Base-by-base conservation (phyloP, 1,139 yeast genomes). In the Wickerhamomyces sp. region DNA sequence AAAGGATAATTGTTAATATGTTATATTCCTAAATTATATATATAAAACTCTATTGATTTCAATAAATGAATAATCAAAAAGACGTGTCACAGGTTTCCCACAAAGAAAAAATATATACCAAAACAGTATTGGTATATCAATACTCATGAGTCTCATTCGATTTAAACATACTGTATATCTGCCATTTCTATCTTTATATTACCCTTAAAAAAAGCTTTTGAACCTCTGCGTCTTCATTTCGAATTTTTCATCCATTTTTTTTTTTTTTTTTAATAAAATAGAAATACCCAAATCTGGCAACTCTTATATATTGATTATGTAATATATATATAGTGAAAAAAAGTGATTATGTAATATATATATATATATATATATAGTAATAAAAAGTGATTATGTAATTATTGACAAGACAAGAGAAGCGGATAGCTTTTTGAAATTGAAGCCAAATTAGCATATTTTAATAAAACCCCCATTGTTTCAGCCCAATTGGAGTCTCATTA, bases 181-280 rank as follows among this genome's bases (percentile, higher is more conserved):
- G 47, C 41, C 50, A 47, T 47, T 13, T 30, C 27, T 14, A 15
- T 34, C 7, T 38, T 15, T 32, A 34, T 18, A 18, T 6, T 11
- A n/a, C 27, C 6, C 26, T 35, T 10, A 36, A 4, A 8, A 27
- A 11, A 6, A 11, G n/a, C n/a, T n/a, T 11, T 3, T 6, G 29
- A 26, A 32, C 10, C 33, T 30, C 10, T 18, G 23, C 10, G 18
- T n/a, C 15, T n/a, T 42, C 34, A 29, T 33, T 13, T 3, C 9
- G 15, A 35, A 37, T 31, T 44, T 44, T 44, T 44, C 46, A 44
- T 34, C 34, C n/a, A 34, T 37, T 42, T 36, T 34, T 36, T 33
- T 37, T 37, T 41, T n/a, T n/a, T n/a, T n/a, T n/a, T n/a, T n/a
- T n/a, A n/a, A n/a, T n/a, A n/a, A n/a, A n/a, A n/a, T n/a, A n/a